Evolutionary conservation across 2,329 filamentous ascomycete species (phyloP), one percentile per base, ranked within the genome.

Genomic region (Camillea tinctor): DNA sequence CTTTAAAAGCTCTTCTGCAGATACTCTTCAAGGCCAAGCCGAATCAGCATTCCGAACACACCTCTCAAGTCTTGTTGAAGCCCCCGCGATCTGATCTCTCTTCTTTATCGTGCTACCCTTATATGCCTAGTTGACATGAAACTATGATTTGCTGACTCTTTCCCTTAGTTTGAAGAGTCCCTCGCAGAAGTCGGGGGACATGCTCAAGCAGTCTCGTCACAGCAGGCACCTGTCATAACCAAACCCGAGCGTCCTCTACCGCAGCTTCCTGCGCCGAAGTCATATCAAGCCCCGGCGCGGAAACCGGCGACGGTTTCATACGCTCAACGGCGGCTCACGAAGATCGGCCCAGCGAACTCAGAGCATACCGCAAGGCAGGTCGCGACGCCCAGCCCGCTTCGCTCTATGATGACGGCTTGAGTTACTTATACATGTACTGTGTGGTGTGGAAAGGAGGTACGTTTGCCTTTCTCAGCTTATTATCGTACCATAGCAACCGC

Each of bases 111-210:
- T 17, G 51, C 51, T 54, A 30, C 21, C 17, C n/a, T n/a, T n/a
- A n/a, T 44, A 15, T 44, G 36, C 23, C 23, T 23, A n/a, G 4
- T 20, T 40, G 52, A 51, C n/a, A 55, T 63, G 57, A 66, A n/a
- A 60, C 59, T 23, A 48, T 54, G 11, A 17, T 11, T 24, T 60
- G 30, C 69, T 90, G 88, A 96, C 95, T 94, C 91, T 94, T 90
- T 88, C 88, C 19, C 54, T 50, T 55, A 72, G 69, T 71, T 70
- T 87, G 87, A 91, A 83, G 71, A 72, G 67, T 84, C 85, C 91
- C 91, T 94, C 91, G 91, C 89, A 79, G 76, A 81, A 77, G 84
- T 88, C 92, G 93, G 96, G 93, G 93, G 89, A 87, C 82, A 82
- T 83, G 82, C 84, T 88, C 89, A 85, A 86, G 84, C 79, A 80